Conservation (phyloP, 495 filamentous ascomycete genomes). For the Neurospora pannonica region DNA sequence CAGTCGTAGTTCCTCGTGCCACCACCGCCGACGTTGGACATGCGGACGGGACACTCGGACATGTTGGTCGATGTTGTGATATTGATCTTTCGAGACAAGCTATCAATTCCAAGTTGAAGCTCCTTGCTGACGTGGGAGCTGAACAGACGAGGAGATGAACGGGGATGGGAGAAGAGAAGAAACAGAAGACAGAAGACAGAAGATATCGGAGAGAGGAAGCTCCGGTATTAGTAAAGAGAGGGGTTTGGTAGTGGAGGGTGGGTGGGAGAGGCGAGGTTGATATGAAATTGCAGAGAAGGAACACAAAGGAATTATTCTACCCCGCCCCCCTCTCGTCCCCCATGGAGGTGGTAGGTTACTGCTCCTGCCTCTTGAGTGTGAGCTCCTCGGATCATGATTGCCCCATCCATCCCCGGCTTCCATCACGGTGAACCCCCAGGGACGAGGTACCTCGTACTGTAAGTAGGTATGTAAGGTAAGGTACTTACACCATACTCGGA, state of each 20-base stretch:
- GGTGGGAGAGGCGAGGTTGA: not conserved
- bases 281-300: not conserved
- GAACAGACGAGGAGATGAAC: not conserved
- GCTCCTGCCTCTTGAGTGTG: not conserved
- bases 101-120: not conserved
- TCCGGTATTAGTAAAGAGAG: not conserved
- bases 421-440: not conserved
- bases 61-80: slow-evolving; percentile 4
- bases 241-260: not conserved
- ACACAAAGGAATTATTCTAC: not conserved
- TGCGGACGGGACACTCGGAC: slow-evolving; percentile 40
- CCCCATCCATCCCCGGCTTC: not conserved
- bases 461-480: not conserved
- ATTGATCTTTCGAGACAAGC: not conserved
- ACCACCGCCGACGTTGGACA: slow-evolving; percentile 48
- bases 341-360: not conserved
- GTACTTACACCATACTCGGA: not conserved
- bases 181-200: not conserved
- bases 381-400: not conserved
- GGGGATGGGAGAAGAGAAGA: not conserved
- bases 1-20: slow-evolving; percentile 57
- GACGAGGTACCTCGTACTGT: not conserved
- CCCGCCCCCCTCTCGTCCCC: not conserved
- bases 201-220: not conserved
- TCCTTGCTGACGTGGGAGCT: not conserved